A percentile compares a stretch with the other conserved stretches of the same genome.
These are phyloP conservation scores for Gossypium armourianum DNA, from an alignment of 441 rosid genomes.

Conservation along the genomic window DNA sequence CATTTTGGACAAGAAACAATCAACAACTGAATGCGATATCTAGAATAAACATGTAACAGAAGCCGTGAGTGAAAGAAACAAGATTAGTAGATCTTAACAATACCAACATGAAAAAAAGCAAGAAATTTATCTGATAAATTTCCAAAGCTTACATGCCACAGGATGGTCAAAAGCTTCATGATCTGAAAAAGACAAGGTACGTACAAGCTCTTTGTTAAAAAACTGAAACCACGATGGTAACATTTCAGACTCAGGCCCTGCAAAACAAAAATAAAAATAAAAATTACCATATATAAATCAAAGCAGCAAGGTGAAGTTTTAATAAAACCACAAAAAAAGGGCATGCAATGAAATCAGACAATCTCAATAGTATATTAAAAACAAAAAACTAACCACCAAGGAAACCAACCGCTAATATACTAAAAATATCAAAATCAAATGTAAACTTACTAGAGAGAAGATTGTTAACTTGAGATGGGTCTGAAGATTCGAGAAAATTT, in stretches of 20 bases:
- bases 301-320: neutral
- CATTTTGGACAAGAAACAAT: conserved; percentile 17
- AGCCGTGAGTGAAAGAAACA: neutral
- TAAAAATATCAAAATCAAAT: neutral
- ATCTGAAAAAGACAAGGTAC: conserved; percentile 63
- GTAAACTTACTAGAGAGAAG: conserved; percentile 53
- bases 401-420: neutral
- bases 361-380: neutral
- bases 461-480: conserved; percentile 46
- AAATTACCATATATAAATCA: conserved; percentile 14
- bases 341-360: neutral
- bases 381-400: neutral
- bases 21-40: neutral
- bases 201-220: conserved; percentile 70
- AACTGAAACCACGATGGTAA: conserved; percentile 78
- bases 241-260: conserved; percentile 68
- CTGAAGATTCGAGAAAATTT: conserved; percentile 39
- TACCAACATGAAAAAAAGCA: conserved; percentile 8
- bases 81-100: neutral
- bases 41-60: neutral
- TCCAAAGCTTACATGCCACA: conserved; percentile 71
- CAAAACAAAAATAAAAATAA: conserved; percentile 13
- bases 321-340: neutral
- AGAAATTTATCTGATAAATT: conserved; percentile 16
- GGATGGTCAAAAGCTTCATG: conserved; percentile 99